Evolutionary conservation across 1,139 yeast genomes (phyloP).

Genomic region (Blastobotrys malaysiensis): DNA sequence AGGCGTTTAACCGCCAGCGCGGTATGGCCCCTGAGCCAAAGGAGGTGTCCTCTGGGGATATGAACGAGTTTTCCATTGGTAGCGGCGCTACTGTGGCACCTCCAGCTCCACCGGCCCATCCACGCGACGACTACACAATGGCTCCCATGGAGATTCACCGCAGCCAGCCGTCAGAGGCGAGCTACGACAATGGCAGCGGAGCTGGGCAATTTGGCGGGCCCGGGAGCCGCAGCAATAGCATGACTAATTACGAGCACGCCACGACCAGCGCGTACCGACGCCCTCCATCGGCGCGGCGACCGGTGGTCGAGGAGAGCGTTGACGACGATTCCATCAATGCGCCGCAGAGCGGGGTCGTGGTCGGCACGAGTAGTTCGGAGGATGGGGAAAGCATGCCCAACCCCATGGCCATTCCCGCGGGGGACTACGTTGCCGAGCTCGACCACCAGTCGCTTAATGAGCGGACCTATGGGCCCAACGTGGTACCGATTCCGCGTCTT

Average conservation of each 20-base stretch:
- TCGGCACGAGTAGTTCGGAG: background rate
- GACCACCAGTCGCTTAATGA: background rate
- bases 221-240: background rate
- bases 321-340: background rate
- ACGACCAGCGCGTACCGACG: conserved; percentile 10
- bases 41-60: conserved; percentile 8
- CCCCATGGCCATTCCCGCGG: conserved; percentile 22
- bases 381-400: conserved; percentile 11
- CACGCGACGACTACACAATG: background rate
- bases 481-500: conserved; percentile 22
- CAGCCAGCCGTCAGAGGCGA: background rate
- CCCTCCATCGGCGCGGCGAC: background rate
- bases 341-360: background rate
- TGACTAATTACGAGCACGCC: conserved; percentile 12
- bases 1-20: conserved; percentile 33
- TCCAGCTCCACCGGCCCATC: background rate
- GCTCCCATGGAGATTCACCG: background rate
- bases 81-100: background rate
- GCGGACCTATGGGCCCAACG: conserved; percentile 29
- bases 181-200: background rate
- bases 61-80: conserved; percentile 9
- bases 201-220: background rate
- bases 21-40: conserved; percentile 25
- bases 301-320: background rate
- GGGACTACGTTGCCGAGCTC: background rate